Percentiles rank a stretch among this genome's conserved stretches.
These are phyloP conservation scores for Podospora pseudoanserina DNA, from an alignment of 495 filamentous ascomycete genomes.

Conservation along the genomic window DNA sequence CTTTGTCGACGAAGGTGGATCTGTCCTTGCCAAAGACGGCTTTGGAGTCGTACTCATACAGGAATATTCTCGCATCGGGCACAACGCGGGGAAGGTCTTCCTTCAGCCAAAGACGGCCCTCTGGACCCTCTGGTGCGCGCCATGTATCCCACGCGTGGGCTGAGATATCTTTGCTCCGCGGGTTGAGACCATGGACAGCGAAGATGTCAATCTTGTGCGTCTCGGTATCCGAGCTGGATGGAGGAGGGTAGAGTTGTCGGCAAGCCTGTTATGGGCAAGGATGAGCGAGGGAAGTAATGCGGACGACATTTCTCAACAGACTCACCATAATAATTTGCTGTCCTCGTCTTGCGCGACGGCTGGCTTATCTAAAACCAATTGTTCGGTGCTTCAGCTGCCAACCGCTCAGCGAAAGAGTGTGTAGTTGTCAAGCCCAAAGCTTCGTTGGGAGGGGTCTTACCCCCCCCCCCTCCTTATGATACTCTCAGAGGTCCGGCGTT, in stretches of 20 bases:
- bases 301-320: not conserved
- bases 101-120: constrained; percentile 31
- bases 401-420: not conserved
- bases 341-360: not conserved
- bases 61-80: constrained; percentile 29
- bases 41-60: constrained; percentile 30
- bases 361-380: not conserved
- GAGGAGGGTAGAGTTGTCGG: constrained; percentile 19
- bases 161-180: constrained; percentile 21
- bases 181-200: constrained; percentile 35
- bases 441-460: not conserved
- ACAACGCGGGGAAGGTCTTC: constrained; percentile 27
- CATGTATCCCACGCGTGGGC: constrained; percentile 36
- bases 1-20: constrained; percentile 25
- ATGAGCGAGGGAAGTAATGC: not conserved
- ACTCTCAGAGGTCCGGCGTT: not conserved
- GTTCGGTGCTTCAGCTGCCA: not conserved
- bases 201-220: constrained; percentile 25
- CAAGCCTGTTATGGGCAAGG: constrained; percentile 9
- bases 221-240: constrained; percentile 8
- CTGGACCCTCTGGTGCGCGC: constrained; percentile 21
- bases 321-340: not conserved
- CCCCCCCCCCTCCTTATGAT: not conserved
- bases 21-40: constrained; percentile 26
- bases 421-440: not conserved